phyloP scores from a whole-genome alignment of 768 basidiomycete genomes.

The Boletus eberwhitei region DNA sequence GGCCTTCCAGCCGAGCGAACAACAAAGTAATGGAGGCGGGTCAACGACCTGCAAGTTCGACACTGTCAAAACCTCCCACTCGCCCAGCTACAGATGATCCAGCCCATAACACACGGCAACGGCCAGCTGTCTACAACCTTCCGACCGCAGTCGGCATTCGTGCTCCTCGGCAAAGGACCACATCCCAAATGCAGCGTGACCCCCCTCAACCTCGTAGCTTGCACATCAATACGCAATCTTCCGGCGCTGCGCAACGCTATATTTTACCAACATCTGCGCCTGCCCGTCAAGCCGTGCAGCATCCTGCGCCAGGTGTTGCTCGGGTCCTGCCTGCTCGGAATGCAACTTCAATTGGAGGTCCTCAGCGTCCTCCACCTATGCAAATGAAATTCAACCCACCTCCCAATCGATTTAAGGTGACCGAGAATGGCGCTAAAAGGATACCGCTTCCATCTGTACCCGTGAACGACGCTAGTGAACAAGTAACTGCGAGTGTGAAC shows the following conservation, averaged over 20 bases:
- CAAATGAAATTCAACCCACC: constrained; percentile 22
- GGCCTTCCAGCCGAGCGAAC: constrained; percentile 24
- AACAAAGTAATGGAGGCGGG: constrained; percentile 8
- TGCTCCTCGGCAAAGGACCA: constrained; percentile 17
- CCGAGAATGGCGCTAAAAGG: constrained; percentile 32
- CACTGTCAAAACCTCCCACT: constrained; percentile 9
- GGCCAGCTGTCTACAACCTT: background rate
- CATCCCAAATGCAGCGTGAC: constrained; percentile 18
- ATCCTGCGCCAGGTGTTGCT: background rate
- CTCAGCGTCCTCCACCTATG: constrained; percentile 24
- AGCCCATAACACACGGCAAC: constrained; percentile 4
- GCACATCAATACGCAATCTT: constrained; percentile 14
- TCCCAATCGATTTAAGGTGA: constrained; percentile 23
- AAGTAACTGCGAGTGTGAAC: background rate
- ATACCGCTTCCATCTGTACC: constrained; percentile 27
- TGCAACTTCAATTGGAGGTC: constrained; percentile 14
- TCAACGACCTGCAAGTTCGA: constrained; percentile 7
- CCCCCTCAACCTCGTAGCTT: constrained; percentile 15
- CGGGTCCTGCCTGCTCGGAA: constrained; percentile 1
- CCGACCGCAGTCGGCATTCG: constrained; percentile 1
- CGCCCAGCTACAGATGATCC: constrained; percentile 3
- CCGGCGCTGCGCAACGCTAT: constrained; percentile 19
- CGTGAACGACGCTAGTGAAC: background rate
- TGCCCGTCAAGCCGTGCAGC: constrained; percentile 7
- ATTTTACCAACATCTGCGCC: constrained; percentile 11